Base-by-base conservation (phyloP, 495 filamentous ascomycete species). In the Parathielavia hyrcaniae region DNA sequence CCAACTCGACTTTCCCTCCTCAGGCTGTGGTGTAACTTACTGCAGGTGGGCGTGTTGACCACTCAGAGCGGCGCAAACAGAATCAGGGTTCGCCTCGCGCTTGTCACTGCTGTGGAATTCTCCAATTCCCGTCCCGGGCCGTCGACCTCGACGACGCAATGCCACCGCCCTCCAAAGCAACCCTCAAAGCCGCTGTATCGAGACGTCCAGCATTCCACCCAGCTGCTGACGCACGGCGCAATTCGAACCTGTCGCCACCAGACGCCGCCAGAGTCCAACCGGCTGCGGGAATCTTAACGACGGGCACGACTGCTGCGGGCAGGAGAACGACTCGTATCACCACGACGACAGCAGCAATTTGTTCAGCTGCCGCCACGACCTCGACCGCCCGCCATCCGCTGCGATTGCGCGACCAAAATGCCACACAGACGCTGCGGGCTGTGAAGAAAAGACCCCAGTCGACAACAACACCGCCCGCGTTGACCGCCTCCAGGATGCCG, bases 321-420 rank as follows among this genome's bases (percentile, higher is more conserved):
- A 47, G 36, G 22, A 56, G 59, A 55, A 68, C 67, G 16, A 62
- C 69, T 46, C 69, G 64, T n/a, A 64, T 71, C 57, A 68, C 67
- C 14, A 60, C 67, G 19, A 64, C 65, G 2, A 23, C 62, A 17
- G 32, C 59, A 16, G 60, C 44, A n/a, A n/a, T n/a, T 40, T 60
- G 53, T 9, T 54, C 61, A 34, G 53, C 30, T 14, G 50, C 55
- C 22, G 20, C 58, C 26, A 32, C 62, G 8, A 40, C 57, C 17
- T 55, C 54, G 30, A 32, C 49, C 47, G 26, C 61, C 52, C 64
- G 69, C 45, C 30, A 60, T 43, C 64, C 68, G n/a, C 64, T 75
- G 14, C 67, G 64, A 41, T 58, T 47, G 45, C 66, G 68, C 58
- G 67, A 73, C 61, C 72, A 77, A 72, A 74, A 78, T 78, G 75